phyloP scores from a whole-genome alignment of 2,329 filamentous ascomycete species.

The Pseudogymnoascus verrucosus region DNA sequence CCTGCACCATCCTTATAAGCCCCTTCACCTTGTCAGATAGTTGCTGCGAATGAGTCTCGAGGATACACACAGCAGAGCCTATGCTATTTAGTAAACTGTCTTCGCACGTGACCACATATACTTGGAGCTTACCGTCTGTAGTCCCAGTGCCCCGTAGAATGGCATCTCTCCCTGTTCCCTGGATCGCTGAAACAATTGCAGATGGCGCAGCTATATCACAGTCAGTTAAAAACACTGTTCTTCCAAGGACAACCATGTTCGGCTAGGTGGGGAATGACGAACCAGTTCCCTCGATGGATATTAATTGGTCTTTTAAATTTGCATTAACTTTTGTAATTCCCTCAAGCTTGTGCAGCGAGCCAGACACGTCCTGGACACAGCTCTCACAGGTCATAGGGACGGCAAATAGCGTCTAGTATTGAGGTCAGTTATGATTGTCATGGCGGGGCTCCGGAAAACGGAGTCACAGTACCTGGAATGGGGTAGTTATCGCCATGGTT shows the following conservation, averaged over 20 bases:
- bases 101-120: slow-evolving; percentile 4
- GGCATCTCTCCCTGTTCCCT: slow-evolving; percentile 84
- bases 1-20: slow-evolving; percentile 88
- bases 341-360: slow-evolving; percentile 65
- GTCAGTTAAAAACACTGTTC: neutral
- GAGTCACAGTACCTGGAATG: slow-evolving; percentile 27
- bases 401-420: slow-evolving; percentile 74
- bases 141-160: slow-evolving; percentile 84
- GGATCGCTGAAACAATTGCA: slow-evolving; percentile 79
- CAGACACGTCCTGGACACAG: slow-evolving; percentile 81
- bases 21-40: slow-evolving; percentile 68
- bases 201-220: slow-evolving; percentile 65
- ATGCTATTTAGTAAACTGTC: slow-evolving; percentile 19
- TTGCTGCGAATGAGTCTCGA: slow-evolving; percentile 67
- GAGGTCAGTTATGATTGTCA: slow-evolving; percentile 14
- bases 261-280: slow-evolving; percentile 26
- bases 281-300: slow-evolving; percentile 79
- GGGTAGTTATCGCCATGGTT: slow-evolving; percentile 26
- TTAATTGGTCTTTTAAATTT: slow-evolving; percentile 72
- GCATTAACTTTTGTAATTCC: slow-evolving; percentile 79
- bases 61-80: slow-evolving; percentile 86
- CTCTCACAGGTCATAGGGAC: slow-evolving; percentile 87
- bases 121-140: slow-evolving; percentile 62
- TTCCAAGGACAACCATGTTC: neutral
- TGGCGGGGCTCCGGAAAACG: slow-evolving; percentile 20